Base-by-base conservation (phyloP, 768 basidiomycete species). In the Kwoniella mangroviensis region DNA sequence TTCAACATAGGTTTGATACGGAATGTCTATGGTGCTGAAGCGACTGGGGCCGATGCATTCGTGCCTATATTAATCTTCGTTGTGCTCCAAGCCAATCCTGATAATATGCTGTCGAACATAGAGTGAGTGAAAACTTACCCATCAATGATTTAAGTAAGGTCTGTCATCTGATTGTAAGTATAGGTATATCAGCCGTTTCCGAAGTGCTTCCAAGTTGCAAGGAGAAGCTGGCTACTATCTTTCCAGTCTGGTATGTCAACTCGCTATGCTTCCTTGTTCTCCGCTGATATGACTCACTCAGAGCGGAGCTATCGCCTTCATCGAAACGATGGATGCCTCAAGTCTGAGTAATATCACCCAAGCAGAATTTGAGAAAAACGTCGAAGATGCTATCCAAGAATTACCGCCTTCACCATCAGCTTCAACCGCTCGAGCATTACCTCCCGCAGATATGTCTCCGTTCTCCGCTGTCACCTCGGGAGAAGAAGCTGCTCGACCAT, bases 151-250 rank as follows among this genome's bases (percentile, higher is more conserved):
- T 40, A 3, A 17, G 19, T 49, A 34, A 7, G 34, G 9, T 34
- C 34, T 34, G 26, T 17, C 17, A 19, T 1, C 52, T 68, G 0
- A 53, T 13, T 11, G 1, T 10, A 2, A 21, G 13, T 49, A 5
- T 73, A 96, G 94, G 80, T 99, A 98, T 83, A 96, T 99, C 78
- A 94, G 90, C 73, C 90, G 97, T 12, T 99, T 98, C 81, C 87
- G 97, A 51, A 94, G 92, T 79, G 92, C 94, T 0, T 85, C 86
- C 3, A 96, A 94, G 81, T 84, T 99, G 45, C 92, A 94, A 75
- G 94, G 95, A 65, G 97, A 99, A 83, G 91, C 94, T 4, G 97
- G 95, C 0, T 98, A 99, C 82, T 98, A 99, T 83, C 86, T 99
- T 6, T 97, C 95, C 0, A 96, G 93, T 84, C 86, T 99, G 64